These are phyloP conservation scores for Psilocybe cyanescens DNA, from an alignment of 768 basidiomycete genomes.

Conservation along the genomic window DNA sequence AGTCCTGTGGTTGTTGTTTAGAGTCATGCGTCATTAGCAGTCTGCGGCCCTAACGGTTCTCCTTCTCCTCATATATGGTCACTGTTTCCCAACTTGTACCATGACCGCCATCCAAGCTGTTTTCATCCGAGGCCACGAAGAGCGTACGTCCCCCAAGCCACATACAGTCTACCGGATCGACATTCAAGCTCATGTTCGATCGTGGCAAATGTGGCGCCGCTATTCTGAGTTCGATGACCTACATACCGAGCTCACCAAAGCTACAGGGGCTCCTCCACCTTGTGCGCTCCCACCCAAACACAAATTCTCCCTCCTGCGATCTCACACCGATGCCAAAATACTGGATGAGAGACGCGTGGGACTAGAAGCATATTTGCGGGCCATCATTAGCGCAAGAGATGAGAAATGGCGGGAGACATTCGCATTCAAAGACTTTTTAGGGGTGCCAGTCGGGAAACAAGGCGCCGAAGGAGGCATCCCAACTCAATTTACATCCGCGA, in stretches of 20 bases:
- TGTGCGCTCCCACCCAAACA: slow-evolving; percentile 85
- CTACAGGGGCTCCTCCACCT: slow-evolving; percentile 83
- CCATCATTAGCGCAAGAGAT: slow-evolving; percentile 83
- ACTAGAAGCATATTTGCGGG: slow-evolving; percentile 84
- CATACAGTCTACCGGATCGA: slow-evolving; percentile 84
- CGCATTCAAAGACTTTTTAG: slow-evolving; percentile 87
- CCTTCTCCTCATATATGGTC: neutral
- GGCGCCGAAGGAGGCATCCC: slow-evolving; percentile 23
- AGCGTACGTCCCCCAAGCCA: slow-evolving; percentile 69
- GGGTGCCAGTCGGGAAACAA: slow-evolving; percentile 71
- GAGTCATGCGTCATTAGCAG: neutral
- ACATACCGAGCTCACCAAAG: slow-evolving; percentile 77
- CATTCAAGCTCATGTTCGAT: slow-evolving; percentile 85
- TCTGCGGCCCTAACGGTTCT: neutral
- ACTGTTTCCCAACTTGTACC: slow-evolving; percentile 17
- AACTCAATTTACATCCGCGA: slow-evolving; percentile 68
- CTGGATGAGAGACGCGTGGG: slow-evolving; percentile 79
- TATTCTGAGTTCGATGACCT: slow-evolving; percentile 95
- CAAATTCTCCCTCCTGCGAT: slow-evolving; percentile 66
- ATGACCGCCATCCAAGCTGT: slow-evolving; percentile 83
- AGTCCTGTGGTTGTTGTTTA: neutral
- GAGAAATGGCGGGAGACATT: slow-evolving; percentile 80
- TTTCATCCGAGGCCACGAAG: slow-evolving; percentile 70
- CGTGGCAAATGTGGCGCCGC: slow-evolving; percentile 93
- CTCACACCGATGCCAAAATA: slow-evolving; percentile 58